Evolutionary conservation across 495 filamentous ascomycete species (phyloP).

Genomic region (Emericellopsis terricola): DNA sequence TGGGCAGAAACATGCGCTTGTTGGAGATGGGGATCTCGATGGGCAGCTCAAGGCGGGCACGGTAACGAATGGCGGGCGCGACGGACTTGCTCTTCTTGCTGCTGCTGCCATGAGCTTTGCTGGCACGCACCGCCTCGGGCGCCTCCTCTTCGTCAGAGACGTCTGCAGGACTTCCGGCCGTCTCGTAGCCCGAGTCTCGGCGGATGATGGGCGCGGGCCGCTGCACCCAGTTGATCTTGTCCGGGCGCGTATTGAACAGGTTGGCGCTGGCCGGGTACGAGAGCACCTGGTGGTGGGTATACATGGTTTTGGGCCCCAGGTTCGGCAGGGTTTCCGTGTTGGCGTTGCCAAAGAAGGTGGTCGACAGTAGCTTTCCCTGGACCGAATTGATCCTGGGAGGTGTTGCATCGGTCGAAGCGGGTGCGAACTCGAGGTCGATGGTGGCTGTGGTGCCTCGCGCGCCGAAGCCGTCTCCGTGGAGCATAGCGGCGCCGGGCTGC

Average conservation of each 20-base stretch:
- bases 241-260: constrained; percentile 48
- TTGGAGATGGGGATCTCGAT: constrained; percentile 42
- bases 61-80: constrained; percentile 31
- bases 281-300: constrained; percentile 34
- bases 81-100: constrained; percentile 3
- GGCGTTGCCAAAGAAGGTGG: constrained; percentile 49
- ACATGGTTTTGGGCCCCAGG: constrained; percentile 25
- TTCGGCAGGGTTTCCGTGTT: constrained; percentile 35
- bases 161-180: constrained; percentile 8
- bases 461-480: constrained; percentile 28
- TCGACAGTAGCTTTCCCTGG: constrained; percentile 49
- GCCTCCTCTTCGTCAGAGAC: constrained; percentile 7
- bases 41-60: constrained; percentile 50
- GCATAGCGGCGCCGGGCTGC: constrained; percentile 52
- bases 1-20: constrained; percentile 60
- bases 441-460: constrained; percentile 40
- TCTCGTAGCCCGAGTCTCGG: constrained; percentile 40
- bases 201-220: constrained; percentile 22
- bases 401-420: constrained; percentile 30
- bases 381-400: constrained; percentile 55
- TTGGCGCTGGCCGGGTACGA: constrained; percentile 42
- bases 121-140: background rate
- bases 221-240: constrained; percentile 46
- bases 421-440: constrained; percentile 56
- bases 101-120: background rate